Conservation (phyloP, 1,284 basidiomycete genomes). For the Thecaphora thlaspeos region DNA sequence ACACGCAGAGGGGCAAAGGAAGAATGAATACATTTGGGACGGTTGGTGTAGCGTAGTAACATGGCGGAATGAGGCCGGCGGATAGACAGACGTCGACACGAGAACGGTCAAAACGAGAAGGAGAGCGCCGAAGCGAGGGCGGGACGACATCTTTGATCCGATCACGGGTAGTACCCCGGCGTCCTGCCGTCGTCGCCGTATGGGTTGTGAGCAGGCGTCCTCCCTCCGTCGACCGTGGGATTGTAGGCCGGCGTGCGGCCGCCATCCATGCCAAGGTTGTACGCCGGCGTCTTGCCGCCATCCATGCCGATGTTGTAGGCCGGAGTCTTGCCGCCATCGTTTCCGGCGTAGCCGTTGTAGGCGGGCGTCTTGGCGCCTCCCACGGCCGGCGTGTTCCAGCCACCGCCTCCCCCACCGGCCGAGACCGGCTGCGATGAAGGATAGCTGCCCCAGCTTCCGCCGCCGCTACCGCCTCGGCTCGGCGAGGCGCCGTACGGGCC, state of each 20-base stretch:
- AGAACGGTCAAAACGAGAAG: too few relatives aligned
- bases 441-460: slow-evolving; percentile 2
- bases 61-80: too few relatives aligned
- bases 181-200: slow-evolving; percentile 37
- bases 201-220: slow-evolving; percentile 35
- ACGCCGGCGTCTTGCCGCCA: slow-evolving; percentile 33
- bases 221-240: slow-evolving; percentile 30
- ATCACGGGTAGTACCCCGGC: slow-evolving; percentile 19
- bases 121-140: too few relatives aligned
- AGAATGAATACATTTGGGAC: too few relatives aligned
- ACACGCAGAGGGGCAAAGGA: too few relatives aligned
- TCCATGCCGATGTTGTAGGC: slow-evolving; percentile 41
- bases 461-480: slow-evolving; percentile 5
- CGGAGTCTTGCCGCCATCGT: slow-evolving; percentile 48
- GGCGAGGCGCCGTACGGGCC: slow-evolving; percentile 13
- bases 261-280: slow-evolving; percentile 34
- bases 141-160: too few relatives aligned
- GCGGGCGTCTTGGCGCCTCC: slow-evolving; percentile 35
- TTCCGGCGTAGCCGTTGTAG: slow-evolving; percentile 27
- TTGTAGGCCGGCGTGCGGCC: slow-evolving; percentile 54
- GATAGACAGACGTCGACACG: too few relatives aligned
- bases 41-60: too few relatives aligned
- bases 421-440: not conserved
- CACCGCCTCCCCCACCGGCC: too few relatives aligned
- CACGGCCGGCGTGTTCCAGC: not conserved